Base-by-base conservation (phyloP, 495 filamentous ascomycete genomes). In the Beverwykella pulmonaria region DNA sequence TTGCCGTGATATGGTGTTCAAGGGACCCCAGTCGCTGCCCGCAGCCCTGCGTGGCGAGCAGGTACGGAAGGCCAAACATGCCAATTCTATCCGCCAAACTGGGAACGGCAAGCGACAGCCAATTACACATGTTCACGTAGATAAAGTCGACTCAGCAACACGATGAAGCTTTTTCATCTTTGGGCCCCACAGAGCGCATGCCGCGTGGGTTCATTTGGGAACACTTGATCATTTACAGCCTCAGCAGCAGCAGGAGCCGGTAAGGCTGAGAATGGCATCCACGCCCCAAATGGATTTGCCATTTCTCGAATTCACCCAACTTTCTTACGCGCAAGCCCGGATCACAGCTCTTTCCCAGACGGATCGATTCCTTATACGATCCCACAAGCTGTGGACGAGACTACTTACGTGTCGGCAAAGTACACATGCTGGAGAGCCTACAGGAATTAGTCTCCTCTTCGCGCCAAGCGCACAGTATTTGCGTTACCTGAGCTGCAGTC, bases 381-480 rank as follows among this genome's bases (percentile, higher is more conserved):
- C 39, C 39, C 39, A n/a, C 8, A 15, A 3, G 6, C 39, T 44
- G 17, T n/a, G 9, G 17, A 14, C 39, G 2, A 44, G 8, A n/a
- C 15, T 14, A 9, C 15, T 44, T 14, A 44, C 39, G 5, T 34
- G 12, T 12, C 39, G 15, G 39, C 8, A 44, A 44, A 44, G 36
- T 71, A 75, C 3, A 54, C 15, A 69, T 75, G 73, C 54, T 61
- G 12, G 8, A 75, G 61, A 30, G 57, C 66, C 70, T 72, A 32
- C 4, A 29, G 23, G 10, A 14, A 39, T 64, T 59, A 60, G 56
- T 20, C 20, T 52, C 36, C 10, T 36, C 30, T 29, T 22, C 48
- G 1, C 12, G 22, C 25, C 29, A 60, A 25, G 32, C n/a, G n/a
- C 9, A 29, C 6, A 7, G 5, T 32, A 41, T 55, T 10, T 53